These are phyloP conservation scores for Eurotiales sp. DNA, from an alignment of 2,329 filamentous ascomycete genomes.

Conservation along the genomic window DNA sequence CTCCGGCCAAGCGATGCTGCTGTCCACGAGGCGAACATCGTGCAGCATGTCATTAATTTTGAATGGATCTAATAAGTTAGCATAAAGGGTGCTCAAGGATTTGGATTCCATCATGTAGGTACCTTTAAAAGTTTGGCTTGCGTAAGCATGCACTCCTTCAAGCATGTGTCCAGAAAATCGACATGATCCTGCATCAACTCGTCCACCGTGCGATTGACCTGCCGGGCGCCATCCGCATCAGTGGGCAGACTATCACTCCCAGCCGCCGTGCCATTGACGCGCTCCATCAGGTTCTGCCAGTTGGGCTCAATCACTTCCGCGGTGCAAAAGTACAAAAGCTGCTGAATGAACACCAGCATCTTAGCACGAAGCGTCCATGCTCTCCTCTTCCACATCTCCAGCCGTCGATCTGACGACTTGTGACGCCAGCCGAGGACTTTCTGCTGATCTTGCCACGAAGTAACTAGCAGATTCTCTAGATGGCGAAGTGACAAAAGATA, in stretches of 20 bases:
- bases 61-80: constrained; percentile 73
- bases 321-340: constrained; percentile 94
- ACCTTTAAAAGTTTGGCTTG: constrained; percentile 92
- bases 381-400: constrained; percentile 89
- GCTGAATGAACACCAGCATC: constrained; percentile 97
- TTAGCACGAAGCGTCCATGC: constrained; percentile 88
- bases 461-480: constrained; percentile 80
- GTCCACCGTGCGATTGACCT: constrained; percentile 78
- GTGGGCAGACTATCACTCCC: constrained; percentile 27
- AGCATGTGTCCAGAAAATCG: constrained; percentile 92
- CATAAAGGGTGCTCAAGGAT: too few species aligned
- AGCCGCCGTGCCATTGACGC: constrained; percentile 60
- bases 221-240: constrained; percentile 33
- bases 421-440: constrained; percentile 79
- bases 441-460: constrained; percentile 86
- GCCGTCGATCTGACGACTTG: constrained; percentile 64
- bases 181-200: constrained; percentile 99
- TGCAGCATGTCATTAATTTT: constrained; percentile 94
- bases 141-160: constrained; percentile 98
- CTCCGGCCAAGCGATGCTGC: constrained; percentile 74
- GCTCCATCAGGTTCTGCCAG: constrained; percentile 90
- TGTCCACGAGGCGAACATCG: constrained; percentile 87
- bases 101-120: constrained; percentile 20
- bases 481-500: constrained; percentile 87
- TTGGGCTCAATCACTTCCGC: constrained; percentile 97